Evolutionary conservation across 176 grass and related monocot species (phyloP), one percentile per base, ranked within the genome.

Genomic region (Carex myosuroides): DNA sequence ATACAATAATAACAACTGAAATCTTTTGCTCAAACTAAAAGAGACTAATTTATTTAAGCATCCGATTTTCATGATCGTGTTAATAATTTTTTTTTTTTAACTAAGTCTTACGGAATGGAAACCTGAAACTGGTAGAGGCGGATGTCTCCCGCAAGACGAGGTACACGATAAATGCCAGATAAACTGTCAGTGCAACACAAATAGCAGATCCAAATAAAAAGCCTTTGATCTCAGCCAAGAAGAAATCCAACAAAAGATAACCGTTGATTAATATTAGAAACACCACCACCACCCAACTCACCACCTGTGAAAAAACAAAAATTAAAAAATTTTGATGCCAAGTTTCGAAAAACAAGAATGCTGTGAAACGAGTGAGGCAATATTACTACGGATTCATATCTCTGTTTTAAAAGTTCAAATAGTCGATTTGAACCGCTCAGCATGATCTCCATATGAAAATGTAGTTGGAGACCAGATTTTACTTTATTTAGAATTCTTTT

Each of bases 221-320:
- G 7, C 94, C 92, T 46, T 60, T 87, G 41, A 97, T 46, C 86
- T 94, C 92, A 17, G 83, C 77, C 29, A 86, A 56, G 52, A 92
- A 94, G 85, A 97, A 97, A 70, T 87, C 86, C 18, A 97, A 61
- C 83, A 97, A 88, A 81, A 97, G 90, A 74, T 94, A 97, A n/a
- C 94, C 94, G 60, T 97, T 97, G 88, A 97, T 94, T 66, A 91
- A 87, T 83, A 97, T 97, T 54, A 97, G 84, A 86, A 97, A 92
- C 7, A 84, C 64, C 13, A 91, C 89, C 44, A 97, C 92, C 77
- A 92, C 87, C 94, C 94, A 97, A 73, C 88, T 92, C 21, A 94
- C 85, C 35, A 92, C 92, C 94, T 97, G 61, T 55, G 48, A 11
- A 84, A 88, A 55, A 87, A 52, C 5, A 65, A 58, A 61, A 59